Percentiles rank a stretch among this genome's conserved stretches.
Evolutionary conservation across 73 alveolate species (phyloP).

Genomic region (Paramecium sexaurelia): DNA sequence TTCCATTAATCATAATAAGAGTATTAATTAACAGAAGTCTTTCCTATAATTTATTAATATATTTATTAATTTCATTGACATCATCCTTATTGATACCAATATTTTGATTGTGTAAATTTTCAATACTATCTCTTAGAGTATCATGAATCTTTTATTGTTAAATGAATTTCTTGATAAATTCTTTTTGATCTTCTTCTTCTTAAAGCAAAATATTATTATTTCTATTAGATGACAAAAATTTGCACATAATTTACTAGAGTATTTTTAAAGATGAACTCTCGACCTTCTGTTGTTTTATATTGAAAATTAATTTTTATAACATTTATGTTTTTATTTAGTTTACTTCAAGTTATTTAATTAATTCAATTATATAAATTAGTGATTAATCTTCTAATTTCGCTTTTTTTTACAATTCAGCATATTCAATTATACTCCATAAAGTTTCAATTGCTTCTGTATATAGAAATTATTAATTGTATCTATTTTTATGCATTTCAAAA

Average conservation of each 20-base stretch:
- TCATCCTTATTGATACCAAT: not conserved
- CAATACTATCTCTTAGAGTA: not conserved
- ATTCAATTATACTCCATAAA: constrained; percentile 29
- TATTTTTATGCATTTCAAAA: not conserved
- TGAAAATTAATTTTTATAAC: not conserved
- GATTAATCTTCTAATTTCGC: constrained; percentile 39
- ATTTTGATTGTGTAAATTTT: not conserved
- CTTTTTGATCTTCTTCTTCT: not conserved
- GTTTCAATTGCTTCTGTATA: not conserved
- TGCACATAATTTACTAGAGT: not conserved
- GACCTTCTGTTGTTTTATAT: not conserved
- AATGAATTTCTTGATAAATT: not conserved
- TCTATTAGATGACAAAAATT: not conserved
- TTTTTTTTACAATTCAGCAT: not conserved
- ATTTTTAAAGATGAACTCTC: constrained; percentile 35
- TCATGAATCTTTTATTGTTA: not conserved
- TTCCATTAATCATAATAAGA: not conserved
- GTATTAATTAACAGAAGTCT: not conserved
- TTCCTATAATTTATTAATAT: constrained; percentile 35
- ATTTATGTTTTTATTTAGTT: not conserved
- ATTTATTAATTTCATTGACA: not conserved
- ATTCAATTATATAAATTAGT: not conserved
- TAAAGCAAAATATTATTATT: not conserved
- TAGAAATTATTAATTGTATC: not conserved
- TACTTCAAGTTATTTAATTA: not conserved